phyloP scores from a whole-genome alignment of 495 filamentous ascomycete species.

The Xylaria venustula region DNA sequence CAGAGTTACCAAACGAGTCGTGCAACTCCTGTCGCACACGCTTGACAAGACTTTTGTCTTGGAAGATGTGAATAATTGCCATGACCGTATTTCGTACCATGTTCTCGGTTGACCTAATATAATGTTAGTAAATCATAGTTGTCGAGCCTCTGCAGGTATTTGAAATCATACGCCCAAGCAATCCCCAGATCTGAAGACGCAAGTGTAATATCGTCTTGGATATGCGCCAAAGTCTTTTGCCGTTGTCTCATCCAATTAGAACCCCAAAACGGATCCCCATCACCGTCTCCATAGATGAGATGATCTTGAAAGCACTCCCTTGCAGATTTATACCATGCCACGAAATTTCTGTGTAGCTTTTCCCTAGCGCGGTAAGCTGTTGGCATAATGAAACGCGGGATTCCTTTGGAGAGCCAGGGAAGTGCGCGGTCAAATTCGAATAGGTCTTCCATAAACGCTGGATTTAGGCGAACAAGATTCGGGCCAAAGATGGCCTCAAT shows the following conservation, averaged over 20 bases:
- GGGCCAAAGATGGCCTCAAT: too few relatives aligned
- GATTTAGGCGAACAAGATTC: too few relatives aligned
- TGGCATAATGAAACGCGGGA: too few relatives aligned
- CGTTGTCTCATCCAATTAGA: conserved; percentile 2
- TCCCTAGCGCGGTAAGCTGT: too few relatives aligned
- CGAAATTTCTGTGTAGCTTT: too few relatives aligned
- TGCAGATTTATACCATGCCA: too few relatives aligned
- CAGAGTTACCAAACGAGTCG: background rate
- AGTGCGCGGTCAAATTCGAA: too few relatives aligned
- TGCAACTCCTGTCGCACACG: conserved; percentile 8
- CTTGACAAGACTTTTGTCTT: background rate
- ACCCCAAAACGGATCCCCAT: conserved; percentile 3
- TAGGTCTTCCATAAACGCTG: too few relatives aligned
- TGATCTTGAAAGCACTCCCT: too few relatives aligned
- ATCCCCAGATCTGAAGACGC: conserved; percentile 10
- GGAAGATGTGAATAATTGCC: conserved; percentile 8
- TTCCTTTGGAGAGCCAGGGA: too few relatives aligned
- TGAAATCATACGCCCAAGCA: conserved; percentile 11
- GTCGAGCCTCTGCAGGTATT: background rate
- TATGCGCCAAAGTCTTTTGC: conserved; percentile 2
- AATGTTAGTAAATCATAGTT: too few relatives aligned
- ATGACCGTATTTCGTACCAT: background rate
- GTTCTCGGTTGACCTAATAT: conserved; percentile 3
- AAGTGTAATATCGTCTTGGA: conserved; percentile 8
- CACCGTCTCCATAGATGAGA: too few relatives aligned